phyloP scores from a whole-genome alignment of 495 filamentous ascomycete species.

The Penicillium daleae region DNA sequence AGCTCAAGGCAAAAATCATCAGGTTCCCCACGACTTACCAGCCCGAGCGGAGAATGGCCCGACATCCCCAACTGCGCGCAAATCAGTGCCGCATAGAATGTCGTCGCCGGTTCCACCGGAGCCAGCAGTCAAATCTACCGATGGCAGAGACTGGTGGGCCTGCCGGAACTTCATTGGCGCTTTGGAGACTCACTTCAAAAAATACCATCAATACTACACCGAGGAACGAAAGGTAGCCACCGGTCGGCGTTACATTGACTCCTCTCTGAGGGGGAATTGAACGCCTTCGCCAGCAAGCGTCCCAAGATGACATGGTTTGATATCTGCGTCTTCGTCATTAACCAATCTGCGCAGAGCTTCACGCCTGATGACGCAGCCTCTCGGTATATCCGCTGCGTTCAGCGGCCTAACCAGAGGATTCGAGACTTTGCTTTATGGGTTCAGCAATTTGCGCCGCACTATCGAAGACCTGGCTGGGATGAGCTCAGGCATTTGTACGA shows the following conservation, averaged over 20 bases:
- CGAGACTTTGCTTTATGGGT: constrained; percentile 21
- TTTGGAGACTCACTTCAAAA: neutral
- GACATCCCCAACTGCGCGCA: neutral
- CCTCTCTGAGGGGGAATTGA: neutral
- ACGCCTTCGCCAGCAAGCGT: neutral
- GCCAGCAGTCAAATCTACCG: neutral
- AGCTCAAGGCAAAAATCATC: neutral
- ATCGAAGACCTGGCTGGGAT: constrained; percentile 5
- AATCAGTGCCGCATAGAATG: neutral
- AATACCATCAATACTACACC: neutral
- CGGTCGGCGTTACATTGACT: neutral
- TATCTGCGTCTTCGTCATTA: neutral
- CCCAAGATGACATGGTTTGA: constrained; percentile 1
- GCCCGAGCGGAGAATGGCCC: neutral
- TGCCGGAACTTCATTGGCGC: neutral
- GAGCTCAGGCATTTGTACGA: constrained; percentile 25
- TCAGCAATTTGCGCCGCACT: constrained; percentile 18
- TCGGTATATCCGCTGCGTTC: neutral
- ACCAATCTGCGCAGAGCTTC: neutral
- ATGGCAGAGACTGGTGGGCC: neutral
- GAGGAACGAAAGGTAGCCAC: neutral
- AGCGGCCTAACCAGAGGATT: constrained; percentile 7
- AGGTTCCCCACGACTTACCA: neutral
- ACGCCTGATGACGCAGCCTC: neutral
- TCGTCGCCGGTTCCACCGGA: neutral